A percentile compares a stretch with the other conserved stretches of the same genome.
These are phyloP conservation scores for Lodderomyces orthopsilosis DNA, from an alignment of 1,139 yeast genomes.

Conservation along the genomic window DNA sequence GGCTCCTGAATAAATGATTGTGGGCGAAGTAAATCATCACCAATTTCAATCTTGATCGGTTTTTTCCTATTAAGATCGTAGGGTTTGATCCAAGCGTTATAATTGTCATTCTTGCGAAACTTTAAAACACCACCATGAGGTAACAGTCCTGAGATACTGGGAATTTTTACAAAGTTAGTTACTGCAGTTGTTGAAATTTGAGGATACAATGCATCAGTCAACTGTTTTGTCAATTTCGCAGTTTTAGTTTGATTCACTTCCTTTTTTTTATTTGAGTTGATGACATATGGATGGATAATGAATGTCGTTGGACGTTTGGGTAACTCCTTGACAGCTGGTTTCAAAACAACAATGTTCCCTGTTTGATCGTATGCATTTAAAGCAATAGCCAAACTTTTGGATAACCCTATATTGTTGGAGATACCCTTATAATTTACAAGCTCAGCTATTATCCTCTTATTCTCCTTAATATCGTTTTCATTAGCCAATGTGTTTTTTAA, in stretches of 20 bases:
- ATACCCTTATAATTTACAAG: constrained; percentile 34
- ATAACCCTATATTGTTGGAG: constrained; percentile 54
- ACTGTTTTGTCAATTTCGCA: constrained; percentile 16
- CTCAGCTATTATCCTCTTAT: constrained; percentile 52
- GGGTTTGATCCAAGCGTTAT: constrained; percentile 45
- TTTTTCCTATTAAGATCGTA: constrained; percentile 23
- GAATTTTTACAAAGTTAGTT: constrained; percentile 49
- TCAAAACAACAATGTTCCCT: constrained; percentile 57
- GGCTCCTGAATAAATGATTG: constrained; percentile 40
- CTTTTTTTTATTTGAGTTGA: constrained; percentile 34
- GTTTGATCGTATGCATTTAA: constrained; percentile 49
- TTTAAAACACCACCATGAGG: constrained; percentile 65
- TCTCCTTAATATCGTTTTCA: constrained; percentile 30
- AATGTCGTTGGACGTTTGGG: constrained; percentile 42
- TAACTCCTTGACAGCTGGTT: constrained; percentile 43
- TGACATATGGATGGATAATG: constrained; percentile 55
- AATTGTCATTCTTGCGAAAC: constrained; percentile 45
- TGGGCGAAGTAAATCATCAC: constrained; percentile 52
- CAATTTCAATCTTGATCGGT: constrained; percentile 44
- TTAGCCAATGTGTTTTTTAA: constrained; percentile 18
- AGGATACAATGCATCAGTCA: constrained; percentile 17
- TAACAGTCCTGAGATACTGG: constrained; percentile 45
- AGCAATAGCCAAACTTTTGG: constrained; percentile 56
- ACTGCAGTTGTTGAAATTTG: constrained; percentile 26
- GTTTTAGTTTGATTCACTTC: constrained; percentile 30